phyloP scores from a whole-genome alignment of 1,139 yeast species.

The Waltiozyma sp. region DNA sequence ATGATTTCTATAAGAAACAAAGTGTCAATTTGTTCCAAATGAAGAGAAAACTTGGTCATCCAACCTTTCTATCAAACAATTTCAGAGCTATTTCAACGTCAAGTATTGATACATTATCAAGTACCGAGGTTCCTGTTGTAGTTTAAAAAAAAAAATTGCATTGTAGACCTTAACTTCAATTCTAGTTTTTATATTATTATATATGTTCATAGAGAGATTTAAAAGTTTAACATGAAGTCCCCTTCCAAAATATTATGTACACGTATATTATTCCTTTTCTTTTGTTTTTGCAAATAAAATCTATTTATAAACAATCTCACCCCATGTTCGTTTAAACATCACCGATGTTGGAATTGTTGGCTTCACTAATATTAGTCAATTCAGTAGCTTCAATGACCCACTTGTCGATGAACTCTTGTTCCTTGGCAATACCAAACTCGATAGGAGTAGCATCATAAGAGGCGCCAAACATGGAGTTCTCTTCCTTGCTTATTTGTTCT shows the following conservation, averaged over 20 bases:
- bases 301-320: not conserved
- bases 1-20: conserved; percentile 19
- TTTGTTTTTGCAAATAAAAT: not conserved
- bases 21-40: conserved; percentile 33
- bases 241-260: not conserved
- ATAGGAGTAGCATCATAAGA: conserved; percentile 51
- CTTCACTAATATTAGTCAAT: conserved; percentile 35
- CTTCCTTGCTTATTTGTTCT: conserved; percentile 69
- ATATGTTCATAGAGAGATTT: too few species aligned
- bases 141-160: too few species aligned
- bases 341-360: conserved; percentile 18
- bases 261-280: not conserved
- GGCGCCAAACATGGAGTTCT: conserved; percentile 77
- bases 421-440: conserved; percentile 59
- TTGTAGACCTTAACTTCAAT: not conserved
- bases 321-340: not conserved
- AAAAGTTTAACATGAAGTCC: too few species aligned
- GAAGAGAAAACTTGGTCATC: conserved; percentile 9
- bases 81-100: too few species aligned
- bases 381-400: conserved; percentile 69
- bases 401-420: conserved; percentile 55
- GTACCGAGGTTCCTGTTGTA: too few species aligned
- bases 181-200: too few species aligned
- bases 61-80: not conserved
- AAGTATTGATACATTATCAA: too few species aligned